These are phyloP conservation scores for Lindgomyces ingoldianus DNA, from an alignment of 495 filamentous ascomycete genomes.

Conservation along the genomic window DNA sequence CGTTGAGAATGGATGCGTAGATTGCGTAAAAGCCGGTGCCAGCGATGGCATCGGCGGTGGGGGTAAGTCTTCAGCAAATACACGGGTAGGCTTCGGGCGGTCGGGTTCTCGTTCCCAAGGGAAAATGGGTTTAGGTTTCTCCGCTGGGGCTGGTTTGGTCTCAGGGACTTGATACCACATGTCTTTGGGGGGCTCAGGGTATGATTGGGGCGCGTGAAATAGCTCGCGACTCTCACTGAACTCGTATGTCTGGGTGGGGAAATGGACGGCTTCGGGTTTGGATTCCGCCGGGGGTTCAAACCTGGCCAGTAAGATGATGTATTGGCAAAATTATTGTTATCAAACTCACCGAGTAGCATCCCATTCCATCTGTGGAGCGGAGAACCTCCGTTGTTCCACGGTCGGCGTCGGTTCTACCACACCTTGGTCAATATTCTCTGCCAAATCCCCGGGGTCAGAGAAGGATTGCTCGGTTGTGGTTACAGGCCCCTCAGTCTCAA, in stretches of 20 bases:
- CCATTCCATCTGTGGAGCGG: constrained; percentile 62
- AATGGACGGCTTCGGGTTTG: constrained; percentile 73
- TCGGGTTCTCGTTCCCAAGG: constrained; percentile 70
- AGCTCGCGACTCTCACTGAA: constrained; percentile 72
- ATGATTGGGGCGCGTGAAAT: constrained; percentile 71
- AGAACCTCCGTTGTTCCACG: constrained; percentile 49
- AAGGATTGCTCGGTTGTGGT: constrained; percentile 44
- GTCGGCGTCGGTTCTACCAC: constrained; percentile 47
- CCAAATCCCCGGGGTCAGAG: constrained; percentile 42
- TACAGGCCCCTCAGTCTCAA: constrained; percentile 26
- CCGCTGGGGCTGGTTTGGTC: constrained; percentile 53
- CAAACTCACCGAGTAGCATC: constrained; percentile 61
- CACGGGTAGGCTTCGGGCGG: constrained; percentile 65
- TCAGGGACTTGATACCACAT: constrained; percentile 82
- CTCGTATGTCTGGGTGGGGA: constrained; percentile 69
- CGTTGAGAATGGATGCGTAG: constrained; percentile 26
- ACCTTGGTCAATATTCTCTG: constrained; percentile 46
- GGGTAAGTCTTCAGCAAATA: constrained; percentile 65
- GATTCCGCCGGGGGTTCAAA: constrained; percentile 72
- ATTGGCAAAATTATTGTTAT: neutral
- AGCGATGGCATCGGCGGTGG: constrained; percentile 31
- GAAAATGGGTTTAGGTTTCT: constrained; percentile 69
- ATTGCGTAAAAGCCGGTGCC: constrained; percentile 14
- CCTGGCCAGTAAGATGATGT: constrained; percentile 53
- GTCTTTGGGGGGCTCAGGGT: constrained; percentile 78